These are phyloP conservation scores for Limonomyces culmigenus DNA, from an alignment of 1,284 basidiomycete species.

Conservation along the genomic window DNA sequence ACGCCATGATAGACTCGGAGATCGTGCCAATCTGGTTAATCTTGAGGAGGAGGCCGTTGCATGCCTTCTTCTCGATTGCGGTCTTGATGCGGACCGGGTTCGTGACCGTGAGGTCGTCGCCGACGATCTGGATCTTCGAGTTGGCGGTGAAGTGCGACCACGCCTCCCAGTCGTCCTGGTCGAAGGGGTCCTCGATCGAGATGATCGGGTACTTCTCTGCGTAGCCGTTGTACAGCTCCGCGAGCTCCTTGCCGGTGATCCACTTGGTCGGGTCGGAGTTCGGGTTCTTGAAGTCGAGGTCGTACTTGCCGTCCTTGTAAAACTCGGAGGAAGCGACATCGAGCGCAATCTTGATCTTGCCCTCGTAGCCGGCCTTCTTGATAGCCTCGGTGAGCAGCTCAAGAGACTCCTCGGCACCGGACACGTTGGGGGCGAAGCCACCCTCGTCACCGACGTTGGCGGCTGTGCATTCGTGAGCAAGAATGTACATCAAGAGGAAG, in stretches of 20 bases:
- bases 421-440: slow-evolving; percentile 97
- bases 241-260: slow-evolving; percentile 88
- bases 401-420: slow-evolving; percentile 92
- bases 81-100: slow-evolving; percentile 98
- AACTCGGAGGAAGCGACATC: slow-evolving; percentile 99
- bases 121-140: slow-evolving; percentile 80
- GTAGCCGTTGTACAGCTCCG: slow-evolving; percentile 81
- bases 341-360: slow-evolving; percentile 97
- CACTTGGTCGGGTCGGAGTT: slow-evolving; percentile 96
- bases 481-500: slow-evolving; percentile 1
- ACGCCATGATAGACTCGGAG: slow-evolving; percentile 96
- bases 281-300: slow-evolving; percentile 99
- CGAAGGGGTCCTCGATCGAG: slow-evolving; percentile 98
- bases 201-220: slow-evolving; percentile 90
- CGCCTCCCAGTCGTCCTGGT: slow-evolving; percentile 99
- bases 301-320: slow-evolving; percentile 99
- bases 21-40: slow-evolving; percentile 99
- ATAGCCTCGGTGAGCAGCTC: slow-evolving; percentile 94
- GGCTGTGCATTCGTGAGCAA: slow-evolving; percentile 30
- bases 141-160: slow-evolving; percentile 85
- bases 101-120: slow-evolving; percentile 97
- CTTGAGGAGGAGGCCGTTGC: slow-evolving; percentile 98
- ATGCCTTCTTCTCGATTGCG: slow-evolving; percentile 99
- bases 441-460: slow-evolving; percentile 99
- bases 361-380: slow-evolving; percentile 94